Evolutionary conservation across 2,329 filamentous ascomycete genomes (phyloP).

Genomic region (Colletotrichum costaricense): DNA sequence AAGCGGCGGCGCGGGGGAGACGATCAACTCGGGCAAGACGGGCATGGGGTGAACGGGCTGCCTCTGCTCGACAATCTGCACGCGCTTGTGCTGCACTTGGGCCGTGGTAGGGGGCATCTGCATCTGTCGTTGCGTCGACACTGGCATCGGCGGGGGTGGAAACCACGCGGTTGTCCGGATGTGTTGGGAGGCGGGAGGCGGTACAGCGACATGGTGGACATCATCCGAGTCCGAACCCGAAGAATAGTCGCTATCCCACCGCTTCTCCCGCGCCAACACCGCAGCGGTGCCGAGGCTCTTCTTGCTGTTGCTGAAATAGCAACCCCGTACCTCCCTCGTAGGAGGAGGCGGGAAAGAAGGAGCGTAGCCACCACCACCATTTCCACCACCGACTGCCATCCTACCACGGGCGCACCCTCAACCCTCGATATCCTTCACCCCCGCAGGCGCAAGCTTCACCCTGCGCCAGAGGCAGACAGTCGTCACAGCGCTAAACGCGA

Average conservation of each 20-base stretch:
- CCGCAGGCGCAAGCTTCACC: slow-evolving; percentile 54
- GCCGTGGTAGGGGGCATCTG: slow-evolving; percentile 49
- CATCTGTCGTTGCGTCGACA: not conserved
- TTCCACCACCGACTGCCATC: slow-evolving; percentile 33
- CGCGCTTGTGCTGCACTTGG: slow-evolving; percentile 21
- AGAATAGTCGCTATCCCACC: slow-evolving; percentile 46
- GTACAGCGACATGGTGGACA: slow-evolving; percentile 33
- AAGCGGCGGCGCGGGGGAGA: slow-evolving; percentile 33
- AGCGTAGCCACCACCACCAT: not conserved
- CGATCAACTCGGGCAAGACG: slow-evolving; percentile 22
- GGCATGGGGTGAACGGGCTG: slow-evolving; percentile 35
- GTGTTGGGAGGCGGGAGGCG: slow-evolving; percentile 30
- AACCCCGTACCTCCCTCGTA: not conserved
- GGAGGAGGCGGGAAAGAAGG: slow-evolving; percentile 22
- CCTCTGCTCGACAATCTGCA: slow-evolving; percentile 22
- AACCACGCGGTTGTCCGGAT: slow-evolving; percentile 41
- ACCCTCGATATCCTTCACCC: slow-evolving; percentile 60
- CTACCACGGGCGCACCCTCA: slow-evolving; percentile 61
- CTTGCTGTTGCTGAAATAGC: slow-evolving; percentile 32
- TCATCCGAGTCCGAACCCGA: slow-evolving; percentile 44
- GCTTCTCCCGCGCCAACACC: slow-evolving; percentile 47
- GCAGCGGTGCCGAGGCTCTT: slow-evolving; percentile 50
- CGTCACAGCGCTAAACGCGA: slow-evolving; percentile 71
- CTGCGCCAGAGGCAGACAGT: slow-evolving; percentile 72
- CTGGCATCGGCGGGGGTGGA: slow-evolving; percentile 39